Evolutionary conservation across 257 asterid genomes (phyloP).

Genomic region (Datura wrightii): DNA sequence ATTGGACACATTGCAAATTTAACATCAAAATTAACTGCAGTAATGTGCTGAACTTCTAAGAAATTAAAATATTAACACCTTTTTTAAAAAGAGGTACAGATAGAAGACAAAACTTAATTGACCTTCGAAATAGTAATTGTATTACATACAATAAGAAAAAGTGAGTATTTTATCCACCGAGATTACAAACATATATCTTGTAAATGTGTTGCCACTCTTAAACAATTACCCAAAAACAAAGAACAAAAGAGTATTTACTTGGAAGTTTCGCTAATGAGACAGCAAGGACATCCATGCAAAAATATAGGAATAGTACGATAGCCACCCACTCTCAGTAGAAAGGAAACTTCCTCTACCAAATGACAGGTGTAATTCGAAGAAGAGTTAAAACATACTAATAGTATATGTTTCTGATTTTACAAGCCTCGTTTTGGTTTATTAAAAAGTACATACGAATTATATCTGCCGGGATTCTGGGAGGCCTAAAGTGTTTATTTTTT

Average conservation of each 20-base stretch:
- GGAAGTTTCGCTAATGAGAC: constrained; percentile 13
- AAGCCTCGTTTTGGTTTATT: neutral
- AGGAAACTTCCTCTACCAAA: constrained; percentile 23
- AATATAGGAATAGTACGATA: neutral
- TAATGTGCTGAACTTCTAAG: neutral
- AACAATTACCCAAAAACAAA: neutral
- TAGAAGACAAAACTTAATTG: neutral
- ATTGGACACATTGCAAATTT: neutral
- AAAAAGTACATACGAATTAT: neutral
- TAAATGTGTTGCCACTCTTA: neutral
- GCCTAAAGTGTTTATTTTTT: too few relatives aligned
- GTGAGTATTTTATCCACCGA: too few relatives aligned
- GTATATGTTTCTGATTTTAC: neutral
- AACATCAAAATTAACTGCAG: neutral
- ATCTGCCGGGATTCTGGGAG: too few relatives aligned
- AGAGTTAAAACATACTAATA: neutral
- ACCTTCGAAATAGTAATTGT: neutral
- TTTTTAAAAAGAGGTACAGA: neutral
- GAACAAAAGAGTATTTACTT: neutral
- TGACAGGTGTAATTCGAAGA: neutral
- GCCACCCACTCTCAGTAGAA: neutral
- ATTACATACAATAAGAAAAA: neutral
- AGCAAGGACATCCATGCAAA: neutral
- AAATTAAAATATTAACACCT: neutral
- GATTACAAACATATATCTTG: too few relatives aligned